Evolutionary conservation across 306 rosid genomes (phyloP).

Genomic region (Lablab purpureus): DNA sequence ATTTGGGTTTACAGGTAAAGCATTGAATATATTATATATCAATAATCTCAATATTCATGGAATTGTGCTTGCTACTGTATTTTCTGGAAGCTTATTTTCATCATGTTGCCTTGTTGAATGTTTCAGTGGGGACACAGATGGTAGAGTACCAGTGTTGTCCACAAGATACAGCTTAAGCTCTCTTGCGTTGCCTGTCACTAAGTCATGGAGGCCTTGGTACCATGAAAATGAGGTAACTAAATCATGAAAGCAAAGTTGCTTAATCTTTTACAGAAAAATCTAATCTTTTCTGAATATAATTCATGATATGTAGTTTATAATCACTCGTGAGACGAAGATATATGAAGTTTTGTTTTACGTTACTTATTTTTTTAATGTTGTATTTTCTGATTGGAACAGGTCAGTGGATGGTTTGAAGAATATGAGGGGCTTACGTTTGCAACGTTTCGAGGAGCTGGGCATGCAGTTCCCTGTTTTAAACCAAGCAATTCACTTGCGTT

Average conservation of each 20-base stretch:
- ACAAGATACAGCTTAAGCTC: slow-evolving; percentile 82
- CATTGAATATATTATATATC: not conserved
- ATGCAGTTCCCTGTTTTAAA: slow-evolving; percentile 91
- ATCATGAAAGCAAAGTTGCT: not conserved
- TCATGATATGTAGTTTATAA: not conserved
- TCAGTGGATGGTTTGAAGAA: slow-evolving; percentile 93
- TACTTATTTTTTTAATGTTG: not conserved
- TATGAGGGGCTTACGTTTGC: slow-evolving; percentile 85
- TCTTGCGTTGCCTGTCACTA: slow-evolving; percentile 65
- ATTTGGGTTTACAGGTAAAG: slow-evolving; percentile 91
- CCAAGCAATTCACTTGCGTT: slow-evolving; percentile 84
- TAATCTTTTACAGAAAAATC: not conserved
- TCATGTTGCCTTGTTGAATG: not conserved
- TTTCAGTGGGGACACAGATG: slow-evolving; percentile 92
- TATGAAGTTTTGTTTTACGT: not conserved
- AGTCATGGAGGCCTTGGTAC: slow-evolving; percentile 96
- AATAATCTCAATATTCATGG: not conserved
- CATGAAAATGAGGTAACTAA: slow-evolving; percentile 73
- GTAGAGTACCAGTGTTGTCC: slow-evolving; percentile 93
- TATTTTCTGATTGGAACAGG: slow-evolving; percentile 55
- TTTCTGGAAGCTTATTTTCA: not conserved
- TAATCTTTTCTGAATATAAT: too few species aligned
- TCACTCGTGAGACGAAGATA: too few species aligned
- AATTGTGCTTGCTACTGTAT: not conserved
- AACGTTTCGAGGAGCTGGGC: slow-evolving; percentile 91